Evolutionary conservation across 805 yeast genomes (phyloP).

Genomic region (Sugiyamaella valdiviana): DNA sequence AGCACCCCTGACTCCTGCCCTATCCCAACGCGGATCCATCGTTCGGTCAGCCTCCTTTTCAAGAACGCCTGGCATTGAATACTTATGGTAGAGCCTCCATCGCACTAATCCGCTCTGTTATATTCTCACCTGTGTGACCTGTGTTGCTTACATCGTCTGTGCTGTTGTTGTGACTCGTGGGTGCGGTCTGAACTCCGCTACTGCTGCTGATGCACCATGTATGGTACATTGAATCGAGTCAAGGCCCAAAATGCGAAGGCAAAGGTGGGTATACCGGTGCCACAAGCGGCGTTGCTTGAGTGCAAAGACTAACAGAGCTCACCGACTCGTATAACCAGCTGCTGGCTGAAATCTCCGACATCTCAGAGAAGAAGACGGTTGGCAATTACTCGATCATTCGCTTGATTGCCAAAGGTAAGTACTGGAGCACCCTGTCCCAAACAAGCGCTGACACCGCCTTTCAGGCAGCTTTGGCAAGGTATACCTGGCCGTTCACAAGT

Average conservation of each 20-base stretch:
- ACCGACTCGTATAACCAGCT: slow-evolving; percentile 62
- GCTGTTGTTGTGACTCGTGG: too few relatives aligned
- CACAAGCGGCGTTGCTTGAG: too few relatives aligned
- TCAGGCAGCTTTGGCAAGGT: slow-evolving; percentile 73
- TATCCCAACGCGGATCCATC: too few relatives aligned
- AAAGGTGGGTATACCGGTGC: too few relatives aligned
- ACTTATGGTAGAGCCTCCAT: too few relatives aligned
- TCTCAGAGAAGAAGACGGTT: slow-evolving; percentile 47
- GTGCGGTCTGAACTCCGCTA: too few relatives aligned
- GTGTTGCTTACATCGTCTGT: too few relatives aligned
- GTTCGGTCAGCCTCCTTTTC: too few relatives aligned
- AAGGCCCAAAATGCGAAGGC: slow-evolving; percentile 40
- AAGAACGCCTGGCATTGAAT: too few relatives aligned
- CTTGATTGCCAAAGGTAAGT: slow-evolving; percentile 53
- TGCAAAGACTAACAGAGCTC: slow-evolving; percentile 26
- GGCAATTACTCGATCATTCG: slow-evolving; percentile 73
- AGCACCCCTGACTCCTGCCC: too few relatives aligned
- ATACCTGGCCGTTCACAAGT: slow-evolving; percentile 71
- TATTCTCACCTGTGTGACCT: too few relatives aligned
- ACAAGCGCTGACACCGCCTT: background rate
- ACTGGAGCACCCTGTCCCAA: slow-evolving; percentile 47
- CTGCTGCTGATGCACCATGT: slow-evolving; percentile 17
- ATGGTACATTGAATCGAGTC: slow-evolving; percentile 21
- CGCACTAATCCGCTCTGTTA: too few relatives aligned
- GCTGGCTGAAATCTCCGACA: slow-evolving; percentile 41